Conservation (phyloP, 306 rosid species). For the Dryas drummondii region DNA sequence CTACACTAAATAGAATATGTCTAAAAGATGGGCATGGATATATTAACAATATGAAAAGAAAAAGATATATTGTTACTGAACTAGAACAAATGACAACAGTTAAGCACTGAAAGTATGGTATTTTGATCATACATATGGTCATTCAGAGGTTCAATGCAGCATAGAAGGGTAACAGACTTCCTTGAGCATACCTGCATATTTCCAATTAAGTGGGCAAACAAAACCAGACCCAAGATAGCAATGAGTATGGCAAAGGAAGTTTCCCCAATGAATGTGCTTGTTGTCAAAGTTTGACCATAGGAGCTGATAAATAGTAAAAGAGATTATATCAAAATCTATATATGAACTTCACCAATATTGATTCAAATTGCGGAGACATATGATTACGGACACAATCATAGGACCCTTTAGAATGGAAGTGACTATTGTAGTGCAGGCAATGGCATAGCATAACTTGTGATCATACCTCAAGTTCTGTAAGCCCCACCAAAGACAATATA, state of each 20-base stretch:
- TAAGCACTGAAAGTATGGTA: neutral
- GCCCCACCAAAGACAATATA: conserved; percentile 96
- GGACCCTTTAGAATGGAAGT: neutral
- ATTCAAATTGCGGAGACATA: neutral
- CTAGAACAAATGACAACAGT: neutral
- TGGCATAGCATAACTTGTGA: neutral
- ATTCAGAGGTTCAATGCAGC: too few species aligned
- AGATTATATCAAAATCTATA: neutral
- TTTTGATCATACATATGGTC: neutral
- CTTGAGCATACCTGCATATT: conserved; percentile 81
- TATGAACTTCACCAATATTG: neutral
- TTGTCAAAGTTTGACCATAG: conserved; percentile 65
- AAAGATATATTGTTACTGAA: neutral
- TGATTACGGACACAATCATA: too few species aligned
- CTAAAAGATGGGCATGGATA: neutral
- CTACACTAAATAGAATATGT: conserved; percentile 44
- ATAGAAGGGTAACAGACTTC: neutral
- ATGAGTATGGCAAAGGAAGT: conserved; percentile 80
- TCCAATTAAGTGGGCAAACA: conserved; percentile 92
- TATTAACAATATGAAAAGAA: neutral
- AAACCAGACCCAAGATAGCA: conserved; percentile 74
- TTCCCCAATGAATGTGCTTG: conserved; percentile 75
- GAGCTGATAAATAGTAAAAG: conserved; percentile 48
- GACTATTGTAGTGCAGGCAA: neutral
- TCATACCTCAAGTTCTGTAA: conserved; percentile 89